Base-by-base conservation (phyloP, 192 early-diverging fungal species). In the Oehlia diaphana region DNA sequence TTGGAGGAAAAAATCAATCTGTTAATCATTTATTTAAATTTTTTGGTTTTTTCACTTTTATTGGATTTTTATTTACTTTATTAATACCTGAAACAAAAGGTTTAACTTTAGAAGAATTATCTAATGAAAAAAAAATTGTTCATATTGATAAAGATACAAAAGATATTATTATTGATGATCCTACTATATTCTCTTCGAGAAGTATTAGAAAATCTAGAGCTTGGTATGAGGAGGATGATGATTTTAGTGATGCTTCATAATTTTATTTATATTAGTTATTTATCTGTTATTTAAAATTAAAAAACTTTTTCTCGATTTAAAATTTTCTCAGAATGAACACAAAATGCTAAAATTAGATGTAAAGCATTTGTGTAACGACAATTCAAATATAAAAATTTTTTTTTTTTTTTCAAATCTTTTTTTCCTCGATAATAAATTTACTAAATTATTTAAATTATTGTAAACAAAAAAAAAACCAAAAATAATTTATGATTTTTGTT, bases 61-160 rank as follows among this genome's bases (percentile, higher is more conserved):
- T 92, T 23, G 96, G 96, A 63, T 49, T 92, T 9, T 79, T 87
- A 9, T 84, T 80, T 19, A 92, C 93, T 2, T 86, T 90, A 71
- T 82, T 91, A 53, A 86, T 96, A 63, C 93, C 94, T 47, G 95
- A 96, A 82, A 94, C 95, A 63, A 92, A 89, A 74, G 93, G 93
- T 80, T 86, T 90, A 77, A 83, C 92, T 4, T 87, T 96, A 42
- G 95, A 96, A 85, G 94, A 95, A 75, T 72, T 93, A 9, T 82
- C 87, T 10, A 84, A 83, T 39, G 91, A 90, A 73, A 72, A 69
- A 37, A 72, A n/a, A 26, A 71, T 62, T 31, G 1, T 10, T 81
- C 76, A 7, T 58, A 7, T 2, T 21, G 6, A 14, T 21, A 21
- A 58, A 21, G 6, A 6, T 58, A 21, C 53, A 58, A 58, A 21